Evolutionary conservation across 169 alveolate genomes (phyloP), one percentile per base, ranked within the genome.

Genomic region (Plasmodium vivax): DNA sequence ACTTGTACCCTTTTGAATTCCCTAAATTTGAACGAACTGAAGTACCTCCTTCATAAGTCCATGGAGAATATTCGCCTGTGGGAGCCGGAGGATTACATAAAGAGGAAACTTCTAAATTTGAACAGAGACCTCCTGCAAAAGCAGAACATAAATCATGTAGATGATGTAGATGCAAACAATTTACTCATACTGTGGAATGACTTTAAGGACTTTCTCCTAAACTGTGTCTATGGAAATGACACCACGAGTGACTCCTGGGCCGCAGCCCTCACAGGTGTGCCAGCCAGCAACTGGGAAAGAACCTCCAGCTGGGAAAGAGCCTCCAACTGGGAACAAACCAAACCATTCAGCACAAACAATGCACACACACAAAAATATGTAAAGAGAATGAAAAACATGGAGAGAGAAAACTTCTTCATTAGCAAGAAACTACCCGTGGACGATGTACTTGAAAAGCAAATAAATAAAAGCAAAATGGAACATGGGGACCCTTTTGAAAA

Each of bases 11-110:
- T 92, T 30, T 82, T 92, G 83, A 75, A 92, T 36, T 71, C 92
- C 0, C 58, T 92, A 82, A 30, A 81, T 12, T 47, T 82, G 43
- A 92, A 92, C 62, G 95, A 92, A 82, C 51, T 92, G 27, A 92
- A 92, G 27, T 83, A 92, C 83, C 68, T 92, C 10, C 68, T 92
- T 43, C 95, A 92, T 51, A 82, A 92, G 74, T 68, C 95, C 8
- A 82, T 92, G 95, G 95, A 92, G 82, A 82, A 92, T 92, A 82
- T 92, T n/a, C 95, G 95, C 1, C 84, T 92, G 32, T 92, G 95
- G 95, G 92, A 92, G 54, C 95, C 95, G 9, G 54, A 82, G 1
- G 95, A 92, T 92, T 7, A 36, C 16, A 47, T 83, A 9, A 92
- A 82, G 47, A 92, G 71, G 77, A 92, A 92, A 68, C 45, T 92